A percentile compares a stretch with the other conserved stretches of the same genome.
Evolutionary conservation across 2,329 filamentous ascomycete genomes (phyloP).

Genomic region (Exutisphaerella laricina): DNA sequence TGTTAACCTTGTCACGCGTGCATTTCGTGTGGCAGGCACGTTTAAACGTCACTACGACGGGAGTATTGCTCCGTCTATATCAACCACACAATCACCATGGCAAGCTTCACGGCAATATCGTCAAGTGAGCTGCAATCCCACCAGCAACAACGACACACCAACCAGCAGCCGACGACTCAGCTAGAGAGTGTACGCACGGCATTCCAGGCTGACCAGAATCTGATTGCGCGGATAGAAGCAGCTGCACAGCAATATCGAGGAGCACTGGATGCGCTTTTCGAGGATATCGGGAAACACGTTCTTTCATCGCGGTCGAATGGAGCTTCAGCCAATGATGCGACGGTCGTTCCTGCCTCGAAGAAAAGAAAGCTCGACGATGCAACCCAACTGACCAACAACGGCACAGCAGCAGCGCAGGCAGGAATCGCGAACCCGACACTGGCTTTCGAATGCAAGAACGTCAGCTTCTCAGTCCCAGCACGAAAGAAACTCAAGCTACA

Average conservation of each 20-base stretch:
- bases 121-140: not conserved
- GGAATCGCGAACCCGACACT: slow-evolving; percentile 31
- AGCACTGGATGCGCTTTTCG: slow-evolving; percentile 36
- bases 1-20: too few species aligned
- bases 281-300: slow-evolving; percentile 46
- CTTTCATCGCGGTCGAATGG: slow-evolving; percentile 20
- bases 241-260: slow-evolving; percentile 15
- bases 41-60: not conserved
- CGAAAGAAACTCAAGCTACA: slow-evolving; percentile 60
- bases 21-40: too few species aligned
- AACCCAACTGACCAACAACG: slow-evolving; percentile 10
- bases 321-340: slow-evolving; percentile 25
- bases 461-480: slow-evolving; percentile 57
- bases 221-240: slow-evolving; percentile 18
- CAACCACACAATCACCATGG: not conserved
- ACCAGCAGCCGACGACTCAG: not conserved
- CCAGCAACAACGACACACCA: not conserved
- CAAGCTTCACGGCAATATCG: slow-evolving; percentile 3
- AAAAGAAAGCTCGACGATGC: slow-evolving; percentile 48
- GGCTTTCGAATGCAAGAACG: slow-evolving; percentile 47
- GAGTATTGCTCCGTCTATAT: not conserved
- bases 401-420: slow-evolving; percentile 5
- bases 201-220: slow-evolving; percentile 15
- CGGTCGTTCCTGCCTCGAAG: slow-evolving; percentile 33
- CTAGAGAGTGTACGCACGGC: slow-evolving; percentile 14